Evolutionary conservation across 2,329 filamentous ascomycete genomes (phyloP), one percentile per base, ranked within the genome.

Genomic region (Colletotrichum ledebouriae): DNA sequence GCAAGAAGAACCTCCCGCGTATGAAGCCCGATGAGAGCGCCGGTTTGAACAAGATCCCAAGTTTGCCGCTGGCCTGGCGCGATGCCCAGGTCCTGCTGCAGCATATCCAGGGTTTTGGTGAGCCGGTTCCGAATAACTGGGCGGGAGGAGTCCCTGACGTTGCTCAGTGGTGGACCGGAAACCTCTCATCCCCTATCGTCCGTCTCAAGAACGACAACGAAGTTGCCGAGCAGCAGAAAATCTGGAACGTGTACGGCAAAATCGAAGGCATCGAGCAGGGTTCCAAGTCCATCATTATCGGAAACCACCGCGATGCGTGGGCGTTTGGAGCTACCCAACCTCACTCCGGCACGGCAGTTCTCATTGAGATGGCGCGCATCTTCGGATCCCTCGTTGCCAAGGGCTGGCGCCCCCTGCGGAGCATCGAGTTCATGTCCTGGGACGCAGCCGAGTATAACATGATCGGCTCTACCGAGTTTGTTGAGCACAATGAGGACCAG

Each of bases 391-490:
- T 98, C 15, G 84, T 90, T 22, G 80, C 85, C 15, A 87, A 89
- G 65, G 95, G 94, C 60, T 99, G 96, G 96, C 87, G 92, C 29
- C 96, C 96, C 1, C 84, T 97, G 15, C 91, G 96, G n/a, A 97
- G 94, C 3, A 97, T 99, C 71, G 92, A 97, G 77, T 98, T 99
- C 78, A 94, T 94, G 75, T 97, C 93, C 39, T 99, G 96, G 96
- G 96, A 99, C 78, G 96, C 89, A 4, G 91, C 91, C 73, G 94
- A 95, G 78, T 98, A 97, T 82, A 98, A 98, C 78, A 83, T 96
- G 52, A 92, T 97, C 66, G 96, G 96, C 9, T 97, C 94, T 11
- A 98, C 96, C 2, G 96, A 99, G 78, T 95, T 92, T 75, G 96
- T 99, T 52, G 96, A 99, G 80, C 91, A 92, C 53, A 90, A 95